Base-by-base conservation (phyloP, 2,329 filamentous ascomycete species). In the Cryphonectria naterciae region DNA sequence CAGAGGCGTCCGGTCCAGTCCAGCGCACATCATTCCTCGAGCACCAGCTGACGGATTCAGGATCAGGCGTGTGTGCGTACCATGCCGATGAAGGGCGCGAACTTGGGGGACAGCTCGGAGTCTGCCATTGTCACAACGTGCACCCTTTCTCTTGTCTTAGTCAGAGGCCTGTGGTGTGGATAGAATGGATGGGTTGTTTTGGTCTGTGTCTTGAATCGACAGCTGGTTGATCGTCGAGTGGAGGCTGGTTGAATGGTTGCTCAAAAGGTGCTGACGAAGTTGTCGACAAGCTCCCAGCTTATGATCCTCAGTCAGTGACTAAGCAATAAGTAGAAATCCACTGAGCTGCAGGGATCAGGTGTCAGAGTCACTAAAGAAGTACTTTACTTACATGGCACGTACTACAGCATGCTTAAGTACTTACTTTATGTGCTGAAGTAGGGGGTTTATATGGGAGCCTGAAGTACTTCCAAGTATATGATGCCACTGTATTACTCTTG, bases 31-130 rank as follows among this genome's bases (percentile, higher is more conserved):
- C 28, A 17, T 19, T 19, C 19, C 10, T 62, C n/a, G 13, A 52
- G n/a, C 15, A n/a, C 13, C 56, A 22, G 58, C 8, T 25, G 32
- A 63, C 28, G 63, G 28, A 17, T 15, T 22, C 28, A 61, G 68
- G 41, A 41, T 56, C 28, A 67, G 37, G 54, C 32, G 72, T 32
- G 32, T 37, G 72, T 64, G 84, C 90, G 83, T 85, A 94, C 92
- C 92, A 95, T 94, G 85, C 93, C 93, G 80, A 95, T 87, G 85
- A 95, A 96, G 77, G 93, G 93, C 84, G 93, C 93, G 80, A 95
- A 95, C 83, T 92, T 93, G 77, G 93, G 93, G 72, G 91, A 85
- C 73, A 89, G 82, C 75, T 90, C 88, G 64, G 87, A 88, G 75
- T 87, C 84, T 72, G 81, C 83, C 87, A 89, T 89, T 73, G 43